Percentiles rank a stretch among this genome's conserved stretches.
These are phyloP conservation scores for Penicillium pulvis DNA, from an alignment of 495 filamentous ascomycete genomes.

Conservation along the genomic window DNA sequence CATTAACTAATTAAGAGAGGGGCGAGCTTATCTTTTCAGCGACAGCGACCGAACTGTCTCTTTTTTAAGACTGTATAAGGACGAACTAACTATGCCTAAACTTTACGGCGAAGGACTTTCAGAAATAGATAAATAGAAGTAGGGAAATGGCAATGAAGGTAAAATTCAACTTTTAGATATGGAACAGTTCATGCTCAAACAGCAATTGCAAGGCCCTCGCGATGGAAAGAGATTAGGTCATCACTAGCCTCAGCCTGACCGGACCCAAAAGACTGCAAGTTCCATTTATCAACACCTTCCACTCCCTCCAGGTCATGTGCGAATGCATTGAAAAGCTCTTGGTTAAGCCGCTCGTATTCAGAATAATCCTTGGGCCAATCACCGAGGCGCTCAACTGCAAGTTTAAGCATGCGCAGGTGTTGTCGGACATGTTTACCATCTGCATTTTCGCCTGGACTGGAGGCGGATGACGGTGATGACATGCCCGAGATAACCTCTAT, in stretches of 20 bases:
- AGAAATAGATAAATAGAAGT: too few relatives aligned
- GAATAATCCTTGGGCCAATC: conserved; percentile 34
- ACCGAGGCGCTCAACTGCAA: conserved; percentile 31
- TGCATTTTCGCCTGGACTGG: conserved; percentile 13
- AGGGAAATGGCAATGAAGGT: too few relatives aligned
- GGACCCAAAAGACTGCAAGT: conserved; percentile 27
- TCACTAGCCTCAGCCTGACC: conserved; percentile 29
- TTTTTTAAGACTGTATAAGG: too few relatives aligned
- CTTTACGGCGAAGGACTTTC: too few relatives aligned
- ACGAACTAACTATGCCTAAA: too few relatives aligned
- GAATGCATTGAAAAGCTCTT: conserved; percentile 18
- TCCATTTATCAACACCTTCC: conserved; percentile 32
- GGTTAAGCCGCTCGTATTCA: conserved; percentile 22
- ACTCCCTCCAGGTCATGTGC: conserved; percentile 25
- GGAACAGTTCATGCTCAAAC: too few relatives aligned
- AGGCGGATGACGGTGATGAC: conserved; percentile 20
- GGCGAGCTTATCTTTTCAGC: too few relatives aligned
- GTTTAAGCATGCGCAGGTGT: conserved; percentile 31
- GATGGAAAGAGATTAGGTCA: conserved; percentile 21
- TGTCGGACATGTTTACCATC: conserved; percentile 33
- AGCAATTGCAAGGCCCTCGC: too few relatives aligned
- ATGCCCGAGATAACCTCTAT: conserved; percentile 23
- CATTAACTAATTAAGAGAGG: too few relatives aligned
- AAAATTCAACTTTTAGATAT: too few relatives aligned
- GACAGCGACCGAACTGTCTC: too few relatives aligned